Evolutionary conservation across 257 asterid genomes (phyloP).

Genomic region (Nicotiana paniculata): DNA sequence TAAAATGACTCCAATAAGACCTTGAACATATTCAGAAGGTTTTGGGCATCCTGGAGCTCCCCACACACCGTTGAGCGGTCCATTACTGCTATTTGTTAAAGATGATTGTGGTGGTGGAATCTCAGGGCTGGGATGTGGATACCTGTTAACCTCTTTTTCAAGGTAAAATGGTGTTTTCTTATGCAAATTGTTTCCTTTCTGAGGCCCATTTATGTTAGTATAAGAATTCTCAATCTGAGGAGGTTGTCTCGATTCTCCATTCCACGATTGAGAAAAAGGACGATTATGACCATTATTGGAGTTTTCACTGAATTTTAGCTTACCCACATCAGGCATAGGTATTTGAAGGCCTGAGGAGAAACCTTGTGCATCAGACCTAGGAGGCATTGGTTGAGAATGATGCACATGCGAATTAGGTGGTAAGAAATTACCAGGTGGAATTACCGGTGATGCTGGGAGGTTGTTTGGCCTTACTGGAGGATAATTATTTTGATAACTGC

Average conservation of each 20-base stretch:
- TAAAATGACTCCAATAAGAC: constrained; percentile 68
- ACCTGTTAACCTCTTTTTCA: constrained; percentile 33
- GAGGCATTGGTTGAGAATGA: constrained; percentile 16
- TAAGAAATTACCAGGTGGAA: constrained; percentile 24
- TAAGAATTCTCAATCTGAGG: constrained; percentile 29
- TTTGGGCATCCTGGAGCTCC: constrained; percentile 66
- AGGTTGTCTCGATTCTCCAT: constrained; percentile 53
- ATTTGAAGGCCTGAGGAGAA: constrained; percentile 23
- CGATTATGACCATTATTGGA: constrained; percentile 25
- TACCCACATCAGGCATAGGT: constrained; percentile 30
- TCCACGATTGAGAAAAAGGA: constrained; percentile 22
- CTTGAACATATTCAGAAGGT: constrained; percentile 68
- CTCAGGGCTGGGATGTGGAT: constrained; percentile 39
- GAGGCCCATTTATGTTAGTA: constrained; percentile 27
- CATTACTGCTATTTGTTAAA: constrained; percentile 26
- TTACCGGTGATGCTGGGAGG: constrained; percentile 34
- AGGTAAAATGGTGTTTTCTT: constrained; percentile 33
- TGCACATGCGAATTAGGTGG: constrained; percentile 22
- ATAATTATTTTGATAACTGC: constrained; percentile 51
- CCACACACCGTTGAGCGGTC: constrained; percentile 41
- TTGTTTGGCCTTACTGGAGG: constrained; percentile 41
- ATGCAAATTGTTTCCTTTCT: constrained; percentile 40
- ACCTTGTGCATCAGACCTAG: constrained; percentile 26
- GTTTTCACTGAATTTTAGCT: constrained; percentile 25
- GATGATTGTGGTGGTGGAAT: constrained; percentile 29